These are phyloP conservation scores for Coriolopsis trogii DNA, from an alignment of 1,284 basidiomycete genomes.

Conservation along the genomic window DNA sequence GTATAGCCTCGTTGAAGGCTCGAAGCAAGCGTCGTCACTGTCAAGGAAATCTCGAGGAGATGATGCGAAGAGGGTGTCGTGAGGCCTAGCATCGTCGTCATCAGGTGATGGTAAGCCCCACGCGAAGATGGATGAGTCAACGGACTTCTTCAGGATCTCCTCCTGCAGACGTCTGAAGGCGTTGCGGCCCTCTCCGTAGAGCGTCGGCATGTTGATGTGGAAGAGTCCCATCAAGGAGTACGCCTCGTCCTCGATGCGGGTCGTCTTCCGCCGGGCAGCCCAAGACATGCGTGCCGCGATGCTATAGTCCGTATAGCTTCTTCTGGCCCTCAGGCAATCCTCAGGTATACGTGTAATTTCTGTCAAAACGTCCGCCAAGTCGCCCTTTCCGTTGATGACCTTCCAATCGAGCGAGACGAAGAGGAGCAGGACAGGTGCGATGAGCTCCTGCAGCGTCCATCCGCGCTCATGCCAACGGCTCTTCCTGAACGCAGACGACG, in stretches of 20 bases:
- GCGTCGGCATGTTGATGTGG: slow-evolving; percentile 4
- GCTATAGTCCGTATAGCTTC: background rate
- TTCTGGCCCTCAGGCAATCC: background rate
- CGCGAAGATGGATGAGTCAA: slow-evolving; percentile 5
- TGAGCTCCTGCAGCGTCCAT: background rate
- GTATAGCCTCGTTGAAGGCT: too few species aligned
- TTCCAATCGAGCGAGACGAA: slow-evolving; percentile 4
- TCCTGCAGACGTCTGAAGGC: background rate
- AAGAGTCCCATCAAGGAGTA: slow-evolving; percentile 9
- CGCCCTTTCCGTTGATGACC: background rate
- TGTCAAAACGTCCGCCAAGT: background rate
- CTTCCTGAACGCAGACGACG: background rate
- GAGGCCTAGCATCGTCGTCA: too few species aligned
- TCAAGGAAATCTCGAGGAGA: too few species aligned
- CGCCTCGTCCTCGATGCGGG: background rate
- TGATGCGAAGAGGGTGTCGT: too few species aligned
- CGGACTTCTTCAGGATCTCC: slow-evolving; percentile 7
- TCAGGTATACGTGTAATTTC: background rate
- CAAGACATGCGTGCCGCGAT: slow-evolving; percentile 7
- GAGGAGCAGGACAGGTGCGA: background rate
- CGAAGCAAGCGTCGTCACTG: too few species aligned
- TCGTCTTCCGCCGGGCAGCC: background rate
- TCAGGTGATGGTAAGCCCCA: too few species aligned
- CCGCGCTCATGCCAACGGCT: background rate
- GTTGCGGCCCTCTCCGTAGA: slow-evolving; percentile 6